Percentiles rank a stretch among this genome's conserved stretches.
phyloP scores from a whole-genome alignment of 139 green algal genomes.

The Pleodorina starrii region DNA sequence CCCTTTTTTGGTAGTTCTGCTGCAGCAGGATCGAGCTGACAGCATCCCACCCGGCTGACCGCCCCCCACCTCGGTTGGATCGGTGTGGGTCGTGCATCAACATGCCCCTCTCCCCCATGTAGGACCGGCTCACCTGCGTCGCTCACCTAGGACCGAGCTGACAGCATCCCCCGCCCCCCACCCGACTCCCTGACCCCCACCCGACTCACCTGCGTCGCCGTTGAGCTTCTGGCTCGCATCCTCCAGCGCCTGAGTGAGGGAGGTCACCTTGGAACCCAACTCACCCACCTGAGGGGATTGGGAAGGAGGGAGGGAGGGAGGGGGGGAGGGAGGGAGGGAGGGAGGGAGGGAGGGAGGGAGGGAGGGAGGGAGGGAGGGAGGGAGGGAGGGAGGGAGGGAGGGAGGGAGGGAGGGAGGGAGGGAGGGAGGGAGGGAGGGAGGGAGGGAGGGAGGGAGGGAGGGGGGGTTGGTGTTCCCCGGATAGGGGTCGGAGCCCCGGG shows the following conservation, averaged over 20 bases:
- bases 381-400: not conserved
- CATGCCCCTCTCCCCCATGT: not conserved
- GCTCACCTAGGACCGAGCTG: not conserved
- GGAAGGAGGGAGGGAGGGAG: not conserved
- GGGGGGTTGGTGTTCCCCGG: too few species aligned
- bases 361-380: not conserved
- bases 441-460: too few species aligned
- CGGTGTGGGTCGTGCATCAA: not conserved
- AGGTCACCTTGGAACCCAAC: not conserved
- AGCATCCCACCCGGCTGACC: too few species aligned
- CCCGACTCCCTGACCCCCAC: too few species aligned
- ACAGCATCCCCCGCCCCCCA: too few species aligned
- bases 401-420: too few species aligned
- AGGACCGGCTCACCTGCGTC: not conserved
- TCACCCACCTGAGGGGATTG: not conserved
- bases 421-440: too few species aligned
- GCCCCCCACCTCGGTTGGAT: not conserved
- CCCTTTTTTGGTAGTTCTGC: too few species aligned
- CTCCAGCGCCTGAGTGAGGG: not conserved
- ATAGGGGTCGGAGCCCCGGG: too few species aligned
- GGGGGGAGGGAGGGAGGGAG: not conserved
- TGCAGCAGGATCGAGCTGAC: too few species aligned
- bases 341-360: not conserved
- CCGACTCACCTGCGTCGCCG: constrained; percentile 12
- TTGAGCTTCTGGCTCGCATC: not conserved